Base-by-base conservation (phyloP, 352 stramenopile genomes). In the Thraustochytrium striatum region DNA sequence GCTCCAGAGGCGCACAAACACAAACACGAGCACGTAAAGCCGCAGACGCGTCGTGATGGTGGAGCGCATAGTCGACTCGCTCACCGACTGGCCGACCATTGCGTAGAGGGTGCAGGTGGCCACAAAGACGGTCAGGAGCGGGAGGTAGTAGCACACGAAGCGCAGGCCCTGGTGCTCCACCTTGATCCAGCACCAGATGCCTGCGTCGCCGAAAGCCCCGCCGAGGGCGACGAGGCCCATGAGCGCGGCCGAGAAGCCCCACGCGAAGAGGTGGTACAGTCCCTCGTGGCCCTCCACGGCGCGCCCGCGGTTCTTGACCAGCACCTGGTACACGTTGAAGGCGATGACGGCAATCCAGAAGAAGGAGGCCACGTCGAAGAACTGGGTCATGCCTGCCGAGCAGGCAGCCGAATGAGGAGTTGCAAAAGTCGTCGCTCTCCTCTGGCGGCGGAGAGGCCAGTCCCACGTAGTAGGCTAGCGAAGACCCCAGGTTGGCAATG, bases 121-220 rank as follows among this genome's bases (percentile, higher is more conserved):
- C 33, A 47, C 13, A 52, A 81, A 62, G 43, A 72, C 47, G 33
- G 58, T n/a, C 33, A 81, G 35, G 3, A 81, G 41, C n/a, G 72
- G 72, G 19, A 72, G 36, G 41, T 81, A 81, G 32, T 81, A 81
- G 16, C 11, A 21, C 21, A 72, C 52, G 59, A 81, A 72, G 25
- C 72, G 59, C 30, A 52, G 25, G 16, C 36, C 53, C 36, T 47
- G 44, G 36, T 33, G 47, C 5, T 52, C 72, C 35, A 38, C 21
- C 53, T 72, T 81, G 38, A 81, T 81, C 72, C 72, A 81, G 32
- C 72, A 81, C 72, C 72, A 81, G 9, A 73, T 52, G 28, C 72
- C 72, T 11, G 43, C 41, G 35, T 81, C 72, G 2, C 72, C 72
- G 25, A 81, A 72, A 5, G 16, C 33, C 3, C 35, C 33, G 3